These are phyloP conservation scores for Hibiscus syriacus DNA, from an alignment of 345 rosid genomes.

Conservation along the genomic window DNA sequence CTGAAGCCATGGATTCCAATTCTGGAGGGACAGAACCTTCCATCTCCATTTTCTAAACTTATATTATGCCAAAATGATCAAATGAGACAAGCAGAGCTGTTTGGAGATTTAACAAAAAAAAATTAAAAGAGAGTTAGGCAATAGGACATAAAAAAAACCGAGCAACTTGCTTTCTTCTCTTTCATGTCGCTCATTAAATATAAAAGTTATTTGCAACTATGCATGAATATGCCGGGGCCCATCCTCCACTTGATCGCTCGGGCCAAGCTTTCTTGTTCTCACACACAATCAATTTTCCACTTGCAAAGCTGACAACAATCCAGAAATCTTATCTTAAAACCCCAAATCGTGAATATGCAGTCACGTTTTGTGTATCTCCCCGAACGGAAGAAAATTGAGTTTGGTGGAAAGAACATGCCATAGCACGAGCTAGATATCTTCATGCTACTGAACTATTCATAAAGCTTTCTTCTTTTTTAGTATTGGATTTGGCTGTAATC, in stretches of 20 bases:
- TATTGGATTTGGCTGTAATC: not conserved
- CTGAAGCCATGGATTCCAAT: constrained; percentile 28
- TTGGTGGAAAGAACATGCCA: constrained; percentile 17
- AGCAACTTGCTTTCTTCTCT: constrained; percentile 28
- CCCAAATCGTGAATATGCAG: not conserved
- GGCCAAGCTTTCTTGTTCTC: not conserved
- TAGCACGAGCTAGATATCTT: not conserved
- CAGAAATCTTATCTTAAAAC: not conserved
- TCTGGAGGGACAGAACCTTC: constrained; percentile 26
- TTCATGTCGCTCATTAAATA: constrained; percentile 35
- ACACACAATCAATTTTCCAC: not conserved
- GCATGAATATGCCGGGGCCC: constrained; percentile 11
- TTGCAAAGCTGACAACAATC: constrained; percentile 14
- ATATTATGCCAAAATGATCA: constrained; percentile 1
- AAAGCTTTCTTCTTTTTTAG: not conserved
- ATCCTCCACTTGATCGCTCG: constrained; percentile 5
- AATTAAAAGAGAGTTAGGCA: not conserved
- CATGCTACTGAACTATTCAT: not conserved
- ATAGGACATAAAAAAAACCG: constrained; percentile 21
- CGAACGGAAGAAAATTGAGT: not conserved
- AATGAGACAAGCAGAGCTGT: not conserved
- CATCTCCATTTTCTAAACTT: constrained; percentile 17
- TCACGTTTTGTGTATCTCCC: not conserved
- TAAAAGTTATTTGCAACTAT: constrained; percentile 16
- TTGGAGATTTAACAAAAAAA: not conserved